phyloP scores from a whole-genome alignment of 352 stramenopile species.

The Blastocystis sp. region DNA sequence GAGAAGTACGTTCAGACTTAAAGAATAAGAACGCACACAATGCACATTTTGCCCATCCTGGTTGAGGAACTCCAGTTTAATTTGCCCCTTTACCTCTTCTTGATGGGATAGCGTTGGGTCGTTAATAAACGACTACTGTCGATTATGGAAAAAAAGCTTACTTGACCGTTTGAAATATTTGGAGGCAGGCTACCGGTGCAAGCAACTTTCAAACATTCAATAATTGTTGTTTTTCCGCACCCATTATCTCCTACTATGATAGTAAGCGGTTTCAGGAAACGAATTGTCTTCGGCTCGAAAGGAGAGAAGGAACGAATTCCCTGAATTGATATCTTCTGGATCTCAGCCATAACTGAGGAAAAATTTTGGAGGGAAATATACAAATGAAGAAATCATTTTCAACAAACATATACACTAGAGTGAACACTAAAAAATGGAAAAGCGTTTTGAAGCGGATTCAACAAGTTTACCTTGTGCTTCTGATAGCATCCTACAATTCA shows the following conservation, averaged over 20 bases:
- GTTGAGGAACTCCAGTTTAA: constrained; percentile 74
- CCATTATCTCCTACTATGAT: constrained; percentile 93
- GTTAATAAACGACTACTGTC: constrained; percentile 85
- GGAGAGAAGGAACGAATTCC: constrained; percentile 94
- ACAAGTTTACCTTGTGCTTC: neutral
- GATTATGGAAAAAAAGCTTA: constrained; percentile 73
- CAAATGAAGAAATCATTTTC: neutral
- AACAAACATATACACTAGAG: neutral
- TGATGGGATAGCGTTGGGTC: constrained; percentile 10
- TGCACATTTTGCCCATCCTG: neutral
- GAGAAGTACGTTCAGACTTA: constrained; percentile 16
- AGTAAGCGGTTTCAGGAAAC: constrained; percentile 95
- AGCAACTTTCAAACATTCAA: constrained; percentile 97
- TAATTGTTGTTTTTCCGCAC: constrained; percentile 98
- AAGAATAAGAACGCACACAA: constrained; percentile 45
- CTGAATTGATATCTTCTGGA: constrained; percentile 96
- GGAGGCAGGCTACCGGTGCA: constrained; percentile 86
- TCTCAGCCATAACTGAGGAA: constrained; percentile 80
- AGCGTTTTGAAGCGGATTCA: neutral
- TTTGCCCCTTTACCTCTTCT: constrained; percentile 76
- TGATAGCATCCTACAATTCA: neutral
- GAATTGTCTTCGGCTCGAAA: constrained; percentile 80
- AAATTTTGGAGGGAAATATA: neutral
- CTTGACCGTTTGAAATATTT: constrained; percentile 74
- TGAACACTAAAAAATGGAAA: neutral